Conservation (phyloP, 2,329 filamentous ascomycete genomes). For the Xylaria sp. region DNA sequence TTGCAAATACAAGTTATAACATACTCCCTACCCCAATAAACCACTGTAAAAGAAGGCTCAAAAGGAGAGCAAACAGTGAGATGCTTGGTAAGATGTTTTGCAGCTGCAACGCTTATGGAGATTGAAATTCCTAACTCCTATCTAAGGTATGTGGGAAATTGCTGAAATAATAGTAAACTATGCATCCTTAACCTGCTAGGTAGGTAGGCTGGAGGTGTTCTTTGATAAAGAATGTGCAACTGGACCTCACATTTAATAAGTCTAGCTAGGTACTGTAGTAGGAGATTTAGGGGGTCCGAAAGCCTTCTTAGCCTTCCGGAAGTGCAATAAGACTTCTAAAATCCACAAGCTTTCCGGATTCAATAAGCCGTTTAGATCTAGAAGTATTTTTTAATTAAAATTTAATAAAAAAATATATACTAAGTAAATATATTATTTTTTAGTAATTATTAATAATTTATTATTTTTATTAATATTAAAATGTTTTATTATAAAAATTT, state of each 20-base stretch:
- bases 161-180: too few species aligned
- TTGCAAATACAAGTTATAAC: too few species aligned
- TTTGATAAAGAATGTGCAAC: not conserved
- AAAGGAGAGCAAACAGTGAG: too few species aligned
- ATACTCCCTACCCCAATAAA: too few species aligned
- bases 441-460: not conserved
- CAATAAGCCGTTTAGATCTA: not conserved
- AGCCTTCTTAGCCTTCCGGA: not conserved
- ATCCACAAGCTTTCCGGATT: not conserved
- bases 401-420: not conserved
- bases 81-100: too few species aligned
- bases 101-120: not conserved
- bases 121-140: not conserved
- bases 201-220: not conserved
- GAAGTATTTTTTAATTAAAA: not conserved
- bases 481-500: not conserved
- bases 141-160: not conserved
- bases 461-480: not conserved
- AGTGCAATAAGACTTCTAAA: not conserved
- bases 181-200: too few species aligned
- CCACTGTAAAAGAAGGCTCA: too few species aligned
- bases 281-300: not conserved
- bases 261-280: not conserved
- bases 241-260: not conserved
- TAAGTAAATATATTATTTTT: not conserved